Percentiles rank a stretch among this genome's conserved stretches.
Conservation (phyloP, 352 stramenopile genomes). For the Chrysophaeum taylorii region DNA sequence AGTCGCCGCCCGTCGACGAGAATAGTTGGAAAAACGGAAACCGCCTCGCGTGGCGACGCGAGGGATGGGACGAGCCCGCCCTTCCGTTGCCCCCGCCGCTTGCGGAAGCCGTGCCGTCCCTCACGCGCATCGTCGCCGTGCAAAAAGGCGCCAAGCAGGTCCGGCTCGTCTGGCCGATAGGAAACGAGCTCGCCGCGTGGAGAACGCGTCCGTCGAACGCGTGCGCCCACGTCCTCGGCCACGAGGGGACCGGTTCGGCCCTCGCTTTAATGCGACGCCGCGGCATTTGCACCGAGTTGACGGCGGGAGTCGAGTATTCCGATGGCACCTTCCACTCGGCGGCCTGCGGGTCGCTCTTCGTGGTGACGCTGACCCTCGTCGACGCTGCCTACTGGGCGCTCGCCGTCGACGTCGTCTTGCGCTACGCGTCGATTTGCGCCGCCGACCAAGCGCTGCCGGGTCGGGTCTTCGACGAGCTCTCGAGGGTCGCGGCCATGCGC, state of each 20-base stretch:
- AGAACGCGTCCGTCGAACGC: constrained; percentile 48
- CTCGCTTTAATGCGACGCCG: constrained; percentile 27
- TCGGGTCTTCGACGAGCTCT: not conserved
- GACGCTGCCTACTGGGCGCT: constrained; percentile 17
- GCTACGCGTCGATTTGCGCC: constrained; percentile 11
- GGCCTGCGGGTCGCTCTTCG: constrained; percentile 25
- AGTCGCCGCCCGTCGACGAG: not conserved
- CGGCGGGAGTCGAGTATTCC: constrained; percentile 14
- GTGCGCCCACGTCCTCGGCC: constrained; percentile 50
- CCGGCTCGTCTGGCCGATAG: not conserved
- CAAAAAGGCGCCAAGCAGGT: not conserved
- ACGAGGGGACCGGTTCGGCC: constrained; percentile 53
- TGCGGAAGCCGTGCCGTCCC: not conserved
- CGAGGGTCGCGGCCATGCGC: not conserved
- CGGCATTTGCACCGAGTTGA: constrained; percentile 25
- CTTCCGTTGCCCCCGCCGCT: not conserved
- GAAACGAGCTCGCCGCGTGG: constrained; percentile 27
- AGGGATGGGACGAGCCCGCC: not conserved
- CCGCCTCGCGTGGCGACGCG: not conserved
- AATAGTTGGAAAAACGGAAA: too few relatives aligned
- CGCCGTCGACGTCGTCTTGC: constrained; percentile 24
- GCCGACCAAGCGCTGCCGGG: not conserved
- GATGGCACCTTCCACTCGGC: not conserved
- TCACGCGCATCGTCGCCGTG: not conserved
- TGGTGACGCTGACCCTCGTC: constrained; percentile 26